These are phyloP conservation scores for Beauveria sp. DNA, from an alignment of 2,329 filamentous ascomycete genomes.

Conservation along the genomic window DNA sequence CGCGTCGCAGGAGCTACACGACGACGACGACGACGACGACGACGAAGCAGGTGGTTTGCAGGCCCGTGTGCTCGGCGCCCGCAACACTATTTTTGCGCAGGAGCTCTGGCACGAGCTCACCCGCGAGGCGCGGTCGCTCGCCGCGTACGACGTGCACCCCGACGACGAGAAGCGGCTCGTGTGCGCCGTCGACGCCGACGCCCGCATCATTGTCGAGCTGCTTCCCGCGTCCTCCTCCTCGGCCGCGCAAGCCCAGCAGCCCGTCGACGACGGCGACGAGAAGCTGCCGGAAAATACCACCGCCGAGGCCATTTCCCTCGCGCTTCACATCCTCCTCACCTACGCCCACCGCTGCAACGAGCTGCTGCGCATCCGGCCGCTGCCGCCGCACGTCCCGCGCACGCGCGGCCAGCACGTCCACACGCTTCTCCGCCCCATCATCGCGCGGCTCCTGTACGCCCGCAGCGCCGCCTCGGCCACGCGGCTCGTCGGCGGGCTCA, in stretches of 20 bases:
- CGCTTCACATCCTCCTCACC: conserved; percentile 67
- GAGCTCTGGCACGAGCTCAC: conserved; percentile 88
- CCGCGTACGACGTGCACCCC: conserved; percentile 61
- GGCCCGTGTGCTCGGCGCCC: conserved; percentile 62
- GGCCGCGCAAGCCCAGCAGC: conserved; percentile 32
- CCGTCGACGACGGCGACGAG: conserved; percentile 16
- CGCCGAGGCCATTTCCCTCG: conserved; percentile 58
- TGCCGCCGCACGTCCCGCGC: conserved; percentile 31
- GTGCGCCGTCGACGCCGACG: conserved; percentile 43
- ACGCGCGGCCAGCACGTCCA: conserved; percentile 35
- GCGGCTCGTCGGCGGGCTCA: conserved; percentile 35
- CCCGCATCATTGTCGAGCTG: conserved; percentile 59
- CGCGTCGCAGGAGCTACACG: conserved; percentile 32
- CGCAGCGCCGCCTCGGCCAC: conserved; percentile 31
- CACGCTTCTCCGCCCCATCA: conserved; percentile 43
- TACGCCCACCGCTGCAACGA: conserved; percentile 74
- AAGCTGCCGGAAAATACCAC: conserved; percentile 37
- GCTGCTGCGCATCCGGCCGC: conserved; percentile 55
- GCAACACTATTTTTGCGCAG: conserved; percentile 72
- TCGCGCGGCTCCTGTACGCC: conserved; percentile 40
- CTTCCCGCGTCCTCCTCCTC: conserved; percentile 34
- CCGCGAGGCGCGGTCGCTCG: conserved; percentile 67
- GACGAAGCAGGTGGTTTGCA: conserved; percentile 41
- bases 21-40: conserved; percentile 53
- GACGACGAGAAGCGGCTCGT: conserved; percentile 50